A percentile compares a stretch with the other conserved stretches of the same genome.
phyloP scores from a whole-genome alignment of 2,329 filamentous ascomycete genomes.

The Ascochyta koolunga region DNA sequence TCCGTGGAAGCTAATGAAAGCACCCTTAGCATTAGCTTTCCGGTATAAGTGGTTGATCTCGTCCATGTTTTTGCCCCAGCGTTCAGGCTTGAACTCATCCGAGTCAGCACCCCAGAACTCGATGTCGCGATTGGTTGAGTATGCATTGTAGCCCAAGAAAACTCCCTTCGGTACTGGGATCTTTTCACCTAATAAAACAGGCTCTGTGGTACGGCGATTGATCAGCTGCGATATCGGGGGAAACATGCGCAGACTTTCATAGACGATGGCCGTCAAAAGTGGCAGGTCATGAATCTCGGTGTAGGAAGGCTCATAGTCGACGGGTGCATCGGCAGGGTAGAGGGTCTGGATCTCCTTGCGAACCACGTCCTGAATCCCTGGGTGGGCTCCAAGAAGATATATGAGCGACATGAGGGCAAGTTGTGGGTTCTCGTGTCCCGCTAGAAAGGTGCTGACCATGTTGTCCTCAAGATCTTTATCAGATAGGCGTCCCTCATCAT shows the following conservation, averaged over 20 bases:
- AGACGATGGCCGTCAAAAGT: constrained; percentile 53
- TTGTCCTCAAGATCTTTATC: constrained; percentile 38
- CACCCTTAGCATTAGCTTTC: constrained; percentile 44
- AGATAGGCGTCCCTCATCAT: constrained; percentile 26
- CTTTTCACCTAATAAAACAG: constrained; percentile 30
- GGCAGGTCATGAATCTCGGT: constrained; percentile 47
- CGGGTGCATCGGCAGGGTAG: constrained; percentile 18
- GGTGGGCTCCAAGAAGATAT: constrained; percentile 31
- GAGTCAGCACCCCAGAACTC: constrained; percentile 37
- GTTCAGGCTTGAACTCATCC: constrained; percentile 48
- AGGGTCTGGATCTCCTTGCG: constrained; percentile 28
- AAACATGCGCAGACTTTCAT: constrained; percentile 56
- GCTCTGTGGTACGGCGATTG: constrained; percentile 49
- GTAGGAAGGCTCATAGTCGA: constrained; percentile 27
- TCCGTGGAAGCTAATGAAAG: constrained; percentile 54
- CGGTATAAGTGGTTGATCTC: constrained; percentile 47
- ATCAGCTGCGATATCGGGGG: constrained; percentile 59
- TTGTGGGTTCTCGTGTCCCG: constrained; percentile 38
- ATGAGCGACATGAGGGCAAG: constrained; percentile 33
- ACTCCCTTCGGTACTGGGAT: constrained; percentile 29
- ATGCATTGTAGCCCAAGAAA: constrained; percentile 38
- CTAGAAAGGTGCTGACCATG: constrained; percentile 34
- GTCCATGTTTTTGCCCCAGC: constrained; percentile 48
- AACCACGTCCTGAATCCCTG: constrained; percentile 25
- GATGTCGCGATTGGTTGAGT: constrained; percentile 33